Evolutionary conservation across 805 yeast species (phyloP), one percentile per base, ranked within the genome.

Genomic region (Metschnikowia orientalis): DNA sequence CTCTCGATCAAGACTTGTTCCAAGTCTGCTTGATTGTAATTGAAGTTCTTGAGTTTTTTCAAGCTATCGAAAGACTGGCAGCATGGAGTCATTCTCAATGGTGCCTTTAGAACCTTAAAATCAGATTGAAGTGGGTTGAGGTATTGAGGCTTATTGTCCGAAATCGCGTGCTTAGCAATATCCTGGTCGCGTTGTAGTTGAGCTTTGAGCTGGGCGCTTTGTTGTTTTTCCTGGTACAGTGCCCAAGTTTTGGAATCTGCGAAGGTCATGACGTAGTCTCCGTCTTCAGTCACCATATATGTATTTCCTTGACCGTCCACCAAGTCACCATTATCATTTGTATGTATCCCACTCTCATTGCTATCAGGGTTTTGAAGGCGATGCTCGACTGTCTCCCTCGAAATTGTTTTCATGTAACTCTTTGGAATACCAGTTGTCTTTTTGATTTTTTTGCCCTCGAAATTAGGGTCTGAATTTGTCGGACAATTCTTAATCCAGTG

Each of bases 401-500:
- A 85, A 6, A 92, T 79, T 0, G 95, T 81, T 47, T 87, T 83
- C 57, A 92, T 75, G 57, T 87, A 87, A 20, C 94, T 81, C 58
- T 81, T 83, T 2, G 99, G 99, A 52, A 92, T 92, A 79, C 99
- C 99, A 0, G 97, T 92, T 0, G 97, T 89, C 48, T 95, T 74
- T 48, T 85, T 82, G 30, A 92, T 82, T 40, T 94, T 72, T 52
- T 85, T 86, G 12, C 95, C 95, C 53, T 90, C 97, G 72, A 88
- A 88, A 48, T 78, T 84, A 2, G 96, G 96, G 59, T 90, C 97
- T 26, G 76, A 78, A 51, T 85, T 82, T 3, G 95, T 86, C 0
- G 99, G 98, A 66, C 99, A 92, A 49, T 88, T 86, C 53, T 83
- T 84, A 39, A 92, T 90, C 88, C 95, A 90, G 57, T 92, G 99